Percentiles rank a stretch among this genome's conserved stretches.
Conservation (phyloP, 768 basidiomycete genomes). For the Boletus bicolor region DNA sequence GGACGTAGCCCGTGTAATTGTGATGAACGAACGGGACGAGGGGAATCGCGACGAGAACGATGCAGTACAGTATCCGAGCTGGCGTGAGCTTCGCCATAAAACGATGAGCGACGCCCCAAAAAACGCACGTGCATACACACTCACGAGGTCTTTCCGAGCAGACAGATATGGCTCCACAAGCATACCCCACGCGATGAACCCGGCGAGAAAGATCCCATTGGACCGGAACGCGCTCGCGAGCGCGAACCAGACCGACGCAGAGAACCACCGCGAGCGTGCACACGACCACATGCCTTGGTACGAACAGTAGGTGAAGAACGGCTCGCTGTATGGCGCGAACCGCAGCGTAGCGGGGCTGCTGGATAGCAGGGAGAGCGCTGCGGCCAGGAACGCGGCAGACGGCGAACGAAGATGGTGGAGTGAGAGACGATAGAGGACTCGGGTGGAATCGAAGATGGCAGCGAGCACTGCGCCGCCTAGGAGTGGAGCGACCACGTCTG, state of each 20-base stretch:
- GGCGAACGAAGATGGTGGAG: constrained; percentile 52
- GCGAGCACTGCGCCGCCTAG: constrained; percentile 37
- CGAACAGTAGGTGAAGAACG: constrained; percentile 79
- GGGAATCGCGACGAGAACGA: constrained; percentile 44
- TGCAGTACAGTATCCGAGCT: constrained; percentile 33
- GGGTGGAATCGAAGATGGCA: constrained; percentile 41
- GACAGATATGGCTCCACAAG: constrained; percentile 52
- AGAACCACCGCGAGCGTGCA: constrained; percentile 42
- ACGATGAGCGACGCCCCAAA: background rate
- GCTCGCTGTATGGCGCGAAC: constrained; percentile 76
- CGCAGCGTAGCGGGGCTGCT: constrained; percentile 76
- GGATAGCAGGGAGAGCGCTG: constrained; percentile 70
- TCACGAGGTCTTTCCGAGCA: constrained; percentile 29
- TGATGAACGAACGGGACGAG: constrained; percentile 68
- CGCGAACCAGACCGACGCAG: constrained; percentile 59
- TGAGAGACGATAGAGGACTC: constrained; percentile 57
- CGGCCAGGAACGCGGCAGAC: constrained; percentile 56
- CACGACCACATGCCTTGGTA: constrained; percentile 48
- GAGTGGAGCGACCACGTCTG: constrained; percentile 29
- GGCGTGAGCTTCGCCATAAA: constrained; percentile 32
- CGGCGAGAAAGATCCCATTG: constrained; percentile 73
- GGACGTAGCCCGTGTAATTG: constrained; percentile 61
- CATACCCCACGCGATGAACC: constrained; percentile 76
- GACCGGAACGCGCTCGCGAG: constrained; percentile 68
- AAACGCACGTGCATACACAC: constrained; percentile 7